Evolutionary conservation across 441 rosid genomes (phyloP).

Genomic region (Raphanus hybrid): DNA sequence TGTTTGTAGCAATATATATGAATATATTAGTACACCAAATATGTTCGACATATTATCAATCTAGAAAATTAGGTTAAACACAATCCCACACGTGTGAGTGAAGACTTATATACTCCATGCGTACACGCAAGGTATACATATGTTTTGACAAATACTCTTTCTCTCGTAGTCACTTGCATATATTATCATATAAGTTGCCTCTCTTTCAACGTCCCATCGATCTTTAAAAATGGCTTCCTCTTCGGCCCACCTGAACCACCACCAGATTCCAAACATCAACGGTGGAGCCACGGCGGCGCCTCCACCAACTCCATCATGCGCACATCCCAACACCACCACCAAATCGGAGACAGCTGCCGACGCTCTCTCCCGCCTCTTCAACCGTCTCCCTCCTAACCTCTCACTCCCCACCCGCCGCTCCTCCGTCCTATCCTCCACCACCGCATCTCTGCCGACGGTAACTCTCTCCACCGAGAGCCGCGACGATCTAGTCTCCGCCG

Average conservation of each 20-base stretch:
- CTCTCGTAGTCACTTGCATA: not conserved
- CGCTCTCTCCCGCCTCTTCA: slow-evolving; percentile 64
- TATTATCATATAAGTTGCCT: not conserved
- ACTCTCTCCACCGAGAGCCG: slow-evolving; percentile 44
- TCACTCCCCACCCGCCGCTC: slow-evolving; percentile 59
- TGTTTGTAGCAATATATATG: no score
- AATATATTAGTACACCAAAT: no score
- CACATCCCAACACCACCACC: slow-evolving; percentile 44
- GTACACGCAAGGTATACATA: slow-evolving; percentile 23
- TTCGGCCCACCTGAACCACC: slow-evolving; percentile 52
- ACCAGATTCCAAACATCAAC: slow-evolving; percentile 46
- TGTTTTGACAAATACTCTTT: slow-evolving; percentile 19
- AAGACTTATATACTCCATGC: slow-evolving; percentile 28
- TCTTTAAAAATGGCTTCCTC: slow-evolving; percentile 44
- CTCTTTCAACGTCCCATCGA: slow-evolving; percentile 6
- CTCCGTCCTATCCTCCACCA: slow-evolving; percentile 19
- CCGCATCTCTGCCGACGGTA: slow-evolving; percentile 43
- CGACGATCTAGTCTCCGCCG: slow-evolving; percentile 48
- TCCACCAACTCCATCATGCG: slow-evolving; percentile 69
- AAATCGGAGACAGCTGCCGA: slow-evolving; percentile 50
- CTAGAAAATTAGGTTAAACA: slow-evolving; percentile 12
- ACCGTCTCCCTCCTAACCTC: slow-evolving; percentile 76
- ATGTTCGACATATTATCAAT: not conserved
- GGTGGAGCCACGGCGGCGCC: slow-evolving; percentile 67
- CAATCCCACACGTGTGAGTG: slow-evolving; percentile 29